Percentiles rank a stretch among this genome's conserved stretches.
Conservation (phyloP, 768 basidiomycete genomes). For the Mrakia frigida region DNA sequence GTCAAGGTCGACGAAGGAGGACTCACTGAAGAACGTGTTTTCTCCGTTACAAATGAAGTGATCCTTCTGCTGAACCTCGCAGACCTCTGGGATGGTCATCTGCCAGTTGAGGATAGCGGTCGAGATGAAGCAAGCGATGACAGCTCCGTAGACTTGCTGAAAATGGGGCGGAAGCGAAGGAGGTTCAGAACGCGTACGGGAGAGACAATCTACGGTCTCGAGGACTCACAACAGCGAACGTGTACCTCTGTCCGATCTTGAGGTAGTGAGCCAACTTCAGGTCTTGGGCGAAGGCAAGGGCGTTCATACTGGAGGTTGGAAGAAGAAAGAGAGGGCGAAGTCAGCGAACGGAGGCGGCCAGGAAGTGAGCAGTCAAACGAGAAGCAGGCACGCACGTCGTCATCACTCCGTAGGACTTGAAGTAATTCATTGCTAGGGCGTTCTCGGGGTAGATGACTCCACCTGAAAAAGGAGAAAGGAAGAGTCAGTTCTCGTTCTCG, state of each 20-base stretch:
- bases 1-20: no score
- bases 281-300: conserved; percentile 62
- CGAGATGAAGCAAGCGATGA: conserved; percentile 44
- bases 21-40: conserved; percentile 43
- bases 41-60: conserved; percentile 32
- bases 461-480: no score
- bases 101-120: conserved; percentile 39
- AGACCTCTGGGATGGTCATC: conserved; percentile 48
- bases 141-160: conserved; percentile 46
- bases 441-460: no score
- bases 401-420: no score
- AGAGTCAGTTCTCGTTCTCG: no score
- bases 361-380: no score
- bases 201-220: no score
- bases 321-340: no score
- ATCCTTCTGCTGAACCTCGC: conserved; percentile 41
- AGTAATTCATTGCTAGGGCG: no score
- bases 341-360: not conserved
- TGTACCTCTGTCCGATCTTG: conserved; percentile 75
- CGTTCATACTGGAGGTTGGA: conserved; percentile 45
- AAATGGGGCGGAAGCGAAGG: conserved; percentile 53
- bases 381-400: no score
- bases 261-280: conserved; percentile 59
- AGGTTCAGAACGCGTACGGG: conserved; percentile 37
- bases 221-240: conserved; percentile 51